phyloP scores from a whole-genome alignment of 106 monocot species.

The Allium cepa region DNA sequence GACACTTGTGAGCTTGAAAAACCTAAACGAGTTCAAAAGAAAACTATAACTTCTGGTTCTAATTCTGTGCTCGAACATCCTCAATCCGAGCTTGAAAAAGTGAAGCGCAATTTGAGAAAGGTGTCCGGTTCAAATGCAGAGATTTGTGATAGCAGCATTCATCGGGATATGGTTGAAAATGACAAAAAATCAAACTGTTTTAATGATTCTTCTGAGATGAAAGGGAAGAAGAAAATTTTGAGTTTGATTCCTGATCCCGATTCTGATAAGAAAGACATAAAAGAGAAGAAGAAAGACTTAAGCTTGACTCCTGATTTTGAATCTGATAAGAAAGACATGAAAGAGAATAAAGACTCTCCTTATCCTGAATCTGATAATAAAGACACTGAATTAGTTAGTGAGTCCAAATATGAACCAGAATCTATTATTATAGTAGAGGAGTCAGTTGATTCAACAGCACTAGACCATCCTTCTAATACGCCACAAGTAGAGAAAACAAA shows the following conservation, averaged over 20 bases:
- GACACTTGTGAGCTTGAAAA: constrained; percentile 43
- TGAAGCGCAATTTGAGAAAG: constrained; percentile 86
- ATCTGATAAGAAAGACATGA: constrained; percentile 26
- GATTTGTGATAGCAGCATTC: constrained; percentile 14
- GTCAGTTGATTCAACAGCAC: constrained; percentile 4
- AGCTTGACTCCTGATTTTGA: constrained; percentile 16
- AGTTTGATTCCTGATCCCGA: constrained; percentile 23
- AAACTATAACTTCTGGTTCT: constrained; percentile 17
- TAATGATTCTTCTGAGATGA: background rate
- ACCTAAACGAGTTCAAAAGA: constrained; percentile 35
- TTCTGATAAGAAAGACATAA: constrained; percentile 17
- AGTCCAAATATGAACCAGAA: constrained; percentile 18
- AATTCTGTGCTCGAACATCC: constrained; percentile 54
- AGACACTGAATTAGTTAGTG: constrained; percentile 12
- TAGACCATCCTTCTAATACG: constrained; percentile 5
- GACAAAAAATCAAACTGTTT: no score
- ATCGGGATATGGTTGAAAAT: no score
- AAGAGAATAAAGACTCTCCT: constrained; percentile 19
- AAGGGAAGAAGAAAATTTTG: constrained; percentile 15
- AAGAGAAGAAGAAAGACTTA: constrained; percentile 11
- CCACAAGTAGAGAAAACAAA: constrained; percentile 8
- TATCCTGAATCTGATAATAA: constrained; percentile 35
- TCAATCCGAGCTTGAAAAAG: constrained; percentile 88
- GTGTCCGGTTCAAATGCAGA: constrained; percentile 48
- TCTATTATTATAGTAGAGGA: constrained; percentile 6